phyloP scores from a whole-genome alignment of 148 eudicot genomes.

The Cornus kousa region DNA sequence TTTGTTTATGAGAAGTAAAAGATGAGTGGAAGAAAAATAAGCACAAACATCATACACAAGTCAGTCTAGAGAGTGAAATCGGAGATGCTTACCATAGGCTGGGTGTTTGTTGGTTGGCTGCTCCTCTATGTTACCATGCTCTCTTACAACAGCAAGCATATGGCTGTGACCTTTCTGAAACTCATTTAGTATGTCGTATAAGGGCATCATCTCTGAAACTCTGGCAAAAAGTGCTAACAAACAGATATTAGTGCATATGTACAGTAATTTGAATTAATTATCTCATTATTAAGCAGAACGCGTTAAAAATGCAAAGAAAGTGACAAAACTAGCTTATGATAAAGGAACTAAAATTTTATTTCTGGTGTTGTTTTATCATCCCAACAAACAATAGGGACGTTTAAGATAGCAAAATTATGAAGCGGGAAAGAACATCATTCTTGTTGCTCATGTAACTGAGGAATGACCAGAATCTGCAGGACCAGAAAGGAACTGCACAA shows the following conservation, averaged over 20 bases:
- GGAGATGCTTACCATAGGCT: slow-evolving; percentile 13
- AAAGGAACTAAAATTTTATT: too few species aligned
- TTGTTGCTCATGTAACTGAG: too few species aligned
- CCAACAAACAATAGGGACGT: too few species aligned
- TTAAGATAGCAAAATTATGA: too few species aligned
- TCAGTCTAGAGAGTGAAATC: not conserved
- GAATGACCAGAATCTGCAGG: too few species aligned
- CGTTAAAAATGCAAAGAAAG: not conserved
- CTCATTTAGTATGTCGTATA: slow-evolving; percentile 68
- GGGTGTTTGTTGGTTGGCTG: slow-evolving; percentile 13
- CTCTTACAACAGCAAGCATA: slow-evolving; percentile 57
- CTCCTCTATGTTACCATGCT: slow-evolving; percentile 1
- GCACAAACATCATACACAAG: too few species aligned
- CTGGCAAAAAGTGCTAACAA: slow-evolving; percentile 22
- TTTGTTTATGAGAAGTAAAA: not conserved
- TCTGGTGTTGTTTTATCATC: too few species aligned
- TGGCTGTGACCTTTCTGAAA: slow-evolving; percentile 73
- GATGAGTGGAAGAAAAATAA: not conserved
- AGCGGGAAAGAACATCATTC: too few species aligned
- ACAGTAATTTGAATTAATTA: not conserved
- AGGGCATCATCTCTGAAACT: slow-evolving; percentile 59
- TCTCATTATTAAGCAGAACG: not conserved
- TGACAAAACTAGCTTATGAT: too few species aligned
- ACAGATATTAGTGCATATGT: not conserved
- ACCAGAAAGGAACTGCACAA: too few species aligned